Base-by-base conservation (phyloP, 306 rosid species). In the Quercus parvula region DNA sequence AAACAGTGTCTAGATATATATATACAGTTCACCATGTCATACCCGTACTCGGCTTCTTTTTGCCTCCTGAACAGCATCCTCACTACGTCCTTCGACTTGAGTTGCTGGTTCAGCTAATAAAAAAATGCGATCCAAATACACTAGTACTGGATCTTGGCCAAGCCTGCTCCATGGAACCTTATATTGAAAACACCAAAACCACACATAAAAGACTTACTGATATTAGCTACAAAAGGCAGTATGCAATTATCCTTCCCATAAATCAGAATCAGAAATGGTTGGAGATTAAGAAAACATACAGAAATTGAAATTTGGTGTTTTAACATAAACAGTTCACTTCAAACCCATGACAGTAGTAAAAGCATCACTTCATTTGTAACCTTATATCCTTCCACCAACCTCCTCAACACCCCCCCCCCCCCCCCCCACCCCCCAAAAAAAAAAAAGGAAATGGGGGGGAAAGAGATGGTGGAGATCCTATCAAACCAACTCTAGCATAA, bases 151-250 rank as follows among this genome's bases (percentile, higher is more conserved):
- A 89, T 95, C 99, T 85, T 95, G 96, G 78, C 99, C 99, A 70
- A 95, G 99, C 90, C 93, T 90, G 87, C 98, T 95, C 99, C 99
- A 95, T 30, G 99, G 99, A 84, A 95, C 99, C 99, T 95, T 66
- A 54, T 25, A 56, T 35, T 55, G 41, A 79, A 83, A 76, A 69
- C 35, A 38, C 38, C 71, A 81, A 55, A 79, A 74, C 24, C 18
- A 56, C 78, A 62, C 83, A 70, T 81, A 58, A 73, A 78, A 28
- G 71, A 84, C 78, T 71, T 41, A 75, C 66, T 41, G 41, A 15
- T 31, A 20, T 51, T 61, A 69, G 62, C 77, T 58, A 28, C 67
- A 57, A 81, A 59, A 75, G 10, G 33, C 20, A 30, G 31, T 10
- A 72, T 8, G 28, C 6, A 56, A 49, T 41, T 27, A 33, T 25